phyloP scores from a whole-genome alignment of 805 yeast genomes.

The Monosporozyma unispora region DNA sequence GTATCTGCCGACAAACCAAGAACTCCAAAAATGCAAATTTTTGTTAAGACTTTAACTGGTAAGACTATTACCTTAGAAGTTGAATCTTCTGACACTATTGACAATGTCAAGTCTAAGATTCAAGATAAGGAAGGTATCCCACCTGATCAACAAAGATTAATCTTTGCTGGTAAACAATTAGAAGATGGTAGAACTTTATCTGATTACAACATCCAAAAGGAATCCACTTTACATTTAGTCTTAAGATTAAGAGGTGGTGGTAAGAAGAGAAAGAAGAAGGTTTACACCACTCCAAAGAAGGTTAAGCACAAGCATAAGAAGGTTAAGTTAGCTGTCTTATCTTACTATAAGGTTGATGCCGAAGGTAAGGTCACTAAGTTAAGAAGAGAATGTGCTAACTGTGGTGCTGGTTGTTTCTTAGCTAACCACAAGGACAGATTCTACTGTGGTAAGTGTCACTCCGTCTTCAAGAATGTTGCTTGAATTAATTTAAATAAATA shows the following conservation, averaged over 20 bases:
- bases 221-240: constrained; percentile 91
- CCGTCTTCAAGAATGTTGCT: constrained; percentile 59
- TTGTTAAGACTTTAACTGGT: constrained; percentile 99
- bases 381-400: constrained; percentile 95
- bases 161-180: constrained; percentile 96
- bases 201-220: constrained; percentile 98
- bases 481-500: constrained; percentile 8
- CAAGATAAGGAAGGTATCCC: constrained; percentile 98
- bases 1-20: constrained; percentile 42
- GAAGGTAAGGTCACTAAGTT: constrained; percentile 98
- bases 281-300: constrained; percentile 99
- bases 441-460: constrained; percentile 99
- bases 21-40: constrained; percentile 66
- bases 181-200: constrained; percentile 94
- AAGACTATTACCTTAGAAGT: constrained; percentile 98
- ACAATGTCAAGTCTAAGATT: constrained; percentile 92
- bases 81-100: constrained; percentile 95
- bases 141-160: constrained; percentile 94
- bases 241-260: constrained; percentile 99
- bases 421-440: constrained; percentile 98
- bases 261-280: constrained; percentile 99
- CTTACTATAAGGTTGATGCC: constrained; percentile 98
- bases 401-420: constrained; percentile 99
- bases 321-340: constrained; percentile 97
- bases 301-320: constrained; percentile 99